Evolutionary conservation across 306 rosid species (phyloP).

Genomic region (Lathyrus sativus): DNA sequence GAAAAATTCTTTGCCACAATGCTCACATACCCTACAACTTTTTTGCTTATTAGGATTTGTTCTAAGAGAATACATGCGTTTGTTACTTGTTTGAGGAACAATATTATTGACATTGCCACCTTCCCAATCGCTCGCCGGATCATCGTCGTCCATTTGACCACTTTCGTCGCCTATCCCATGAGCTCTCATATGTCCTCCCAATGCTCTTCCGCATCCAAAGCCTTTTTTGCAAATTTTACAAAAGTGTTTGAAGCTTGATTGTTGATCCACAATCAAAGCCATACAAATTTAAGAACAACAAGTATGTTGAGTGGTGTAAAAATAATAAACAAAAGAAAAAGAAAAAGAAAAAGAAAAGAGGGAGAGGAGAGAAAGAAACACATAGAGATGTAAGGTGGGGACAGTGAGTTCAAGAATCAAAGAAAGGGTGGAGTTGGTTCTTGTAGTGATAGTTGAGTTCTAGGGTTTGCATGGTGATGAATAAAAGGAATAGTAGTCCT

Average conservation of each 20-base stretch:
- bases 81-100: constrained; percentile 52
- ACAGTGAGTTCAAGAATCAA: constrained; percentile 35
- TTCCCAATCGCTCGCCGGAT: constrained; percentile 76
- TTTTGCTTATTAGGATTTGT: constrained; percentile 85
- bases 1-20: constrained; percentile 79
- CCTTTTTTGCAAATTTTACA: constrained; percentile 95
- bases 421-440: constrained; percentile 45
- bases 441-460: constrained; percentile 55
- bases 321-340: neutral
- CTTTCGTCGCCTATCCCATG: constrained; percentile 81
- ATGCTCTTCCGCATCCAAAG: constrained; percentile 86
- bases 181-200: constrained; percentile 98
- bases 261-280: constrained; percentile 71
- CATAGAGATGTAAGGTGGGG: constrained; percentile 11
- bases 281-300: constrained; percentile 36
- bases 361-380: neutral
- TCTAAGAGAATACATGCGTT: constrained; percentile 81
- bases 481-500: constrained; percentile 59
- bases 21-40: constrained; percentile 73
- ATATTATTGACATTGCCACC: constrained; percentile 35
- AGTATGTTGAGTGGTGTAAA: neutral
- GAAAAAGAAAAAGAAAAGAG: no score
- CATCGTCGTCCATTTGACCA: constrained; percentile 62
- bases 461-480: constrained; percentile 56
- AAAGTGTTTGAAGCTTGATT: constrained; percentile 74